Percentiles rank a stretch among this genome's conserved stretches.
phyloP scores from a whole-genome alignment of 2,329 filamentous ascomycete species.

The Zopfia rhizophila region DNA sequence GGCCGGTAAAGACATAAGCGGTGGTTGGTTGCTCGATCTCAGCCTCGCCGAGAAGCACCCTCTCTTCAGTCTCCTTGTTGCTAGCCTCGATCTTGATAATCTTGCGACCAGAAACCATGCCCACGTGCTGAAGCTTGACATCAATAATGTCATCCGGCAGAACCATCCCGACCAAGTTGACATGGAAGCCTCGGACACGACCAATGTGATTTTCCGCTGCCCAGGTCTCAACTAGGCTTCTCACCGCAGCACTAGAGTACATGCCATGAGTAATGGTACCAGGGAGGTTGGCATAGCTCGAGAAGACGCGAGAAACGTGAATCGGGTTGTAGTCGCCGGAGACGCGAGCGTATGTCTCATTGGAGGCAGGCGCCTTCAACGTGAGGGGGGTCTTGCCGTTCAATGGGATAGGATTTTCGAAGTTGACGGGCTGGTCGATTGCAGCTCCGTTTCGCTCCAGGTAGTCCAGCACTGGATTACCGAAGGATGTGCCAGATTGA shows the following conservation, averaged over 20 bases:
- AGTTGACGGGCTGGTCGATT: conserved; percentile 95
- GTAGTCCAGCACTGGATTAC: conserved; percentile 97
- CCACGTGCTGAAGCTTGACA: conserved; percentile 94
- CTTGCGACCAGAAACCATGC: conserved; percentile 98
- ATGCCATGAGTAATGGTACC: conserved; percentile 99
- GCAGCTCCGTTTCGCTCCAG: conserved; percentile 89
- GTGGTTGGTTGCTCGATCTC: conserved; percentile 98
- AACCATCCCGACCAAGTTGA: conserved; percentile 97
- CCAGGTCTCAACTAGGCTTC: conserved; percentile 97
- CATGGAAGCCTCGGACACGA: conserved; percentile 96
- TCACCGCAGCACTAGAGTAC: conserved; percentile 97
- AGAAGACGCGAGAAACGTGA: conserved; percentile 96
- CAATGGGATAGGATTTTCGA: conserved; percentile 96
- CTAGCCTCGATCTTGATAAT: conserved; percentile 98
- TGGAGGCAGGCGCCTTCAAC: conserved; percentile 91
- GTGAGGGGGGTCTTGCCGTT: conserved; percentile 90
- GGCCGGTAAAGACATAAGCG: conserved; percentile 97
- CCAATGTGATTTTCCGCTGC: conserved; percentile 98
- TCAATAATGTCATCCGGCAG: conserved; percentile 94
- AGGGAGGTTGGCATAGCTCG: conserved; percentile 92
- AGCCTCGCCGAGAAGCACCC: conserved; percentile 92
- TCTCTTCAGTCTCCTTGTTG: conserved; percentile 96
- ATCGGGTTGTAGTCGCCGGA: conserved; percentile 99
- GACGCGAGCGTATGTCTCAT: conserved; percentile 97
- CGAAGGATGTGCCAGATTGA: conserved; percentile 87